phyloP scores from a whole-genome alignment of 148 eudicot genomes.

The Rhododendron williamsianum region DNA sequence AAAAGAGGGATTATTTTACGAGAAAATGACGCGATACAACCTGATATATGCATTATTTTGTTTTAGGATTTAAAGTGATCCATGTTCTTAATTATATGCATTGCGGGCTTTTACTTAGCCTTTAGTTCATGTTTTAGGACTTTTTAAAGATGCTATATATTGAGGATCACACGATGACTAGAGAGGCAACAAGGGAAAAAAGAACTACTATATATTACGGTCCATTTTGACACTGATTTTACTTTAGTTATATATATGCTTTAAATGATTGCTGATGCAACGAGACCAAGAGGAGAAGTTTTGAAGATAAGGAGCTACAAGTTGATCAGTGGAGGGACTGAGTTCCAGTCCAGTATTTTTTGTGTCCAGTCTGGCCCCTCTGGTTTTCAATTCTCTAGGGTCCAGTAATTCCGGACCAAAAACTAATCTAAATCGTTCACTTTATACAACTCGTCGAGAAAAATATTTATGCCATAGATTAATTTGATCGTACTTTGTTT shows the following conservation, averaged over 20 bases:
- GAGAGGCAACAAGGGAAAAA: neutral
- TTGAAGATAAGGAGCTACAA: neutral
- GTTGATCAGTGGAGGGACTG: neutral
- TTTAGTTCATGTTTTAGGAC: neutral
- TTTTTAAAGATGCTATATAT: neutral
- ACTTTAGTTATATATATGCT: neutral
- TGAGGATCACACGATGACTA: neutral
- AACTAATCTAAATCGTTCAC: no score
- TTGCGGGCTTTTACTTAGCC: neutral
- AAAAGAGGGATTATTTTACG: neutral
- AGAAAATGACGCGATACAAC: neutral
- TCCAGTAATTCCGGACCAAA: no score
- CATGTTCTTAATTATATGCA: neutral
- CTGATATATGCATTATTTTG: neutral
- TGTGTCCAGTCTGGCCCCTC: no score
- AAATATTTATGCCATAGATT: no score
- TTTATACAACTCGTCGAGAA: no score
- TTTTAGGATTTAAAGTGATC: conserved; percentile 2
- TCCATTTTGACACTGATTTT: neutral
- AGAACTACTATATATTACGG: neutral
- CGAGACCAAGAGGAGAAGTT: neutral
- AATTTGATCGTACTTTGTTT: no score
- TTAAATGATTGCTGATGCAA: neutral
- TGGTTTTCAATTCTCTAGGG: no score
- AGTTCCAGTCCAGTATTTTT: no score